Conservation (phyloP, 2,329 filamentous ascomycete species). For the Fusarium sp. region DNA sequence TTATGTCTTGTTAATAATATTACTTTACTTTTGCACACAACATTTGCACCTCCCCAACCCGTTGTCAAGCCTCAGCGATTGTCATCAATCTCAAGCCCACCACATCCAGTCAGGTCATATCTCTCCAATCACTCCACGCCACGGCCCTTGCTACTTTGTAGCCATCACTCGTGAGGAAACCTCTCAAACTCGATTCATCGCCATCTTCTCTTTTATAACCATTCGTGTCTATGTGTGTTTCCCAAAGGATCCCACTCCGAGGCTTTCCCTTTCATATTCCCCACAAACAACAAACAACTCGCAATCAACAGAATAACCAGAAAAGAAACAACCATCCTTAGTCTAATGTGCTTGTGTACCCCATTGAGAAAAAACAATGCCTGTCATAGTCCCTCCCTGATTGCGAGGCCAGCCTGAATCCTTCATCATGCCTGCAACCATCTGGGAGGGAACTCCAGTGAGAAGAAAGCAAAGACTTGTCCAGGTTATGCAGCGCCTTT, state of each 20-base stretch:
- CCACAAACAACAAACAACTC: conserved; percentile 27
- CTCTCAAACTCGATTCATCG: conserved; percentile 20
- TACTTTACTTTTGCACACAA: neutral
- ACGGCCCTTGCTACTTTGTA: neutral
- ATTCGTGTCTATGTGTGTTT: conserved; percentile 36
- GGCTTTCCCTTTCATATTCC: conserved; percentile 31
- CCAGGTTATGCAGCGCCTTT: conserved; percentile 26
- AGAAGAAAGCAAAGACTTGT: conserved; percentile 31
- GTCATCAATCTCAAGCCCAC: neutral
- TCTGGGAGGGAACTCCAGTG: conserved; percentile 20
- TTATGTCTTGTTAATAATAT: neutral
- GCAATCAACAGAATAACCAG: conserved; percentile 41
- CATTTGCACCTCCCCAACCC: neutral
- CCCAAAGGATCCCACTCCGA: conserved; percentile 24
- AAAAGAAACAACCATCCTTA: conserved; percentile 43
- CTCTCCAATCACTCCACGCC: neutral
- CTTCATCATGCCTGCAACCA: conserved; percentile 11
- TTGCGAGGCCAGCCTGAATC: conserved; percentile 18
- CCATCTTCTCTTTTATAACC: conserved; percentile 21
- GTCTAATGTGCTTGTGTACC: conserved; percentile 45
- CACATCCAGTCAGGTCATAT: neutral
- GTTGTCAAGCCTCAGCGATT: neutral
- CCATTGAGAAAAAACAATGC: conserved; percentile 38
- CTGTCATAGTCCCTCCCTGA: conserved; percentile 39
- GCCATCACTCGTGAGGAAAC: neutral